Base-by-base conservation (phyloP, 768 basidiomycete genomes). In the Xerocomus spinulosus region DNA sequence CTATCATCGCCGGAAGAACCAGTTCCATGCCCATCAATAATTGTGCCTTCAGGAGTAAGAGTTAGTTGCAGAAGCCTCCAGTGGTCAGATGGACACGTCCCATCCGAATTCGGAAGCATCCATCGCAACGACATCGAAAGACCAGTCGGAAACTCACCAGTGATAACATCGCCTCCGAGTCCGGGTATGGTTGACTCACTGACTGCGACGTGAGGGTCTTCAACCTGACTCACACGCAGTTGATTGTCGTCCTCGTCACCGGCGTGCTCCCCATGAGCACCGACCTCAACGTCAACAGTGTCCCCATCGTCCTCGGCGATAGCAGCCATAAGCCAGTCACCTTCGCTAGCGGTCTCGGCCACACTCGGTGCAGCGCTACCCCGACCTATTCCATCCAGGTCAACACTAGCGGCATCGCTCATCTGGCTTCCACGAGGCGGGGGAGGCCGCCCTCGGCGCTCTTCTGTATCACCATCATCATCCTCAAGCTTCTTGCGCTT, bases 401-500 rank as follows among this genome's bases (percentile, higher is more conserved):
- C 72, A 46, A 78, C 73, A 64, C 78, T 80, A 21, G 74, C 74
- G 50, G 73, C 68, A 66, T 87, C 85, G 67, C 72, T 76, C 60
- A 70, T 55, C 54, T 68, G 66, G 50, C 67, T 58, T 48, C 67
- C 58, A 44, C 64, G 71, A 53, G 71, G 70, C 50, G 85, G 83
- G 18, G 85, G 86, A 21, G 83, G 83, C 34, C 79, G 78, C 51
- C 72, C 77, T 53, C 85, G 78, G 48, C 79, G 77, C 58, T 88
- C 85, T 65, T 90, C 86, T 50, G 77, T 59, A 66, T 91, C 87
- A 52, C 78, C 85, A 69, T 90, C 88, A 66, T 90, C 88, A 69
- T 91, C 89, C 65, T 90, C 89, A 68, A 87, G 70, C 74, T 92
- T 91, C 74, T 91, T 92, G 61, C 88, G 77, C 68, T 91, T 91